phyloP scores from a whole-genome alignment of 371 early-diverging fungal species.

The Blastocladiella emersonii region DNA sequence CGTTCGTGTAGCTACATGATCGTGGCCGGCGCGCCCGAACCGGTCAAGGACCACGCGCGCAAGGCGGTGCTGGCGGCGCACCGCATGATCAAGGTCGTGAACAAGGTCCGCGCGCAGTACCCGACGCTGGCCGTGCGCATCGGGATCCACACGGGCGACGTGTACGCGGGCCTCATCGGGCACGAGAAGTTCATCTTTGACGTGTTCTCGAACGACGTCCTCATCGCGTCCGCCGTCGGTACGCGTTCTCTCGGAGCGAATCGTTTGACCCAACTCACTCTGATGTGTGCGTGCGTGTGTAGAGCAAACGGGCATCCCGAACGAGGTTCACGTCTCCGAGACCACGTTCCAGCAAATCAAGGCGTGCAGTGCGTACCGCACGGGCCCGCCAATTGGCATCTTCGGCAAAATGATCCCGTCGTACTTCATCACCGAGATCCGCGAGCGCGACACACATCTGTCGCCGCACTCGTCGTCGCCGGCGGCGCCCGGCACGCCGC shows the following conservation, averaged over 20 bases:
- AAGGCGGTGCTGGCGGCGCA: neutral
- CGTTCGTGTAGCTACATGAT: conserved; percentile 5
- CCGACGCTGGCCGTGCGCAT: neutral
- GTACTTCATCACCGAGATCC: no score
- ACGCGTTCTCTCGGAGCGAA: neutral
- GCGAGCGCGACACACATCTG: no score
- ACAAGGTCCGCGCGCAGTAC: neutral
- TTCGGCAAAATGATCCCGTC: no score
- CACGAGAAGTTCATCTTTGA: conserved; percentile 5
- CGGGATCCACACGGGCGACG: conserved; percentile 4
- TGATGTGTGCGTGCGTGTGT: neutral
- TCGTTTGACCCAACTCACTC: neutral
- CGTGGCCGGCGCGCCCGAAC: neutral
- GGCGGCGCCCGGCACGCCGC: no score
- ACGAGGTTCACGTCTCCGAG: neutral
- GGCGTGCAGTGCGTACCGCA: conserved; percentile 1
- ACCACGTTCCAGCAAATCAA: neutral
- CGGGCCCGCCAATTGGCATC: no score
- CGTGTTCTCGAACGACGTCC: conserved; percentile 6
- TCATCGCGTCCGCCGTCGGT: neutral
- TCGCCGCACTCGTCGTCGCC: no score
- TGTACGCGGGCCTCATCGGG: conserved; percentile 2
- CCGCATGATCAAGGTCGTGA: conserved; percentile 1
- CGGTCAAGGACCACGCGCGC: neutral
- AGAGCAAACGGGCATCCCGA: neutral